Evolutionary conservation across 1,284 basidiomycete species (phyloP), one percentile per base, ranked within the genome.

Genomic region (Sporisorium exsertum): DNA sequence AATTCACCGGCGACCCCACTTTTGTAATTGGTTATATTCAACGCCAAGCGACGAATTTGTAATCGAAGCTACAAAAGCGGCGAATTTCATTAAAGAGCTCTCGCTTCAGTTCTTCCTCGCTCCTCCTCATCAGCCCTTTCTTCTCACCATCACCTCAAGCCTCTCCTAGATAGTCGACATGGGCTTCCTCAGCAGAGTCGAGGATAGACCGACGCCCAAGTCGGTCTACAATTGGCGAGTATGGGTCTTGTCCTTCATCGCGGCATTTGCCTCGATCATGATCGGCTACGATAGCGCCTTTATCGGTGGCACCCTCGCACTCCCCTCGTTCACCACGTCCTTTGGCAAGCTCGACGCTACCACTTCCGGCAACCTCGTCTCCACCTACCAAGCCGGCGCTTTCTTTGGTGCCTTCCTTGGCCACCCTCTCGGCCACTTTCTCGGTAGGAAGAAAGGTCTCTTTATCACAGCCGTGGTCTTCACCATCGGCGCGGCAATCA

Each of bases 171-270:
- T n/a, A 1, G 10, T 26, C 27, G 18, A 27, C 59, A 79, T 74
- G 77, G 68, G 65, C 20, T 49, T 64, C 47, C 37, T 80, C n/a
- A 55, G 29, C 6, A 26, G 66, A 15, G 63, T 72, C 15, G 88
- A 88, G 64, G 87, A 88, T 77, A 73, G 88, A 2, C 87, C 87
- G 2, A 87, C 87, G n/a, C 87, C 87, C 7, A 75, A 76, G 55
- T 84, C 87, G 51, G 87, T 89, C 24, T 89, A 89, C 86, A 89
- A 89, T 77, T 87, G 85, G 85, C 85, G 87, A 24, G 86, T 89
- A 0, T 89, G 88, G 66, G 58, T 81, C 13, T 85, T 87, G 40
- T 86, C 88, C 5, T 78, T 86, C 56, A 77, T 87, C 26, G 86
- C 86, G 15, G 84, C 87, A 5, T 87, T 87, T 58, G 87, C 86